A percentile compares a stretch with the other conserved stretches of the same genome.
Evolutionary conservation across 495 filamentous ascomycete genomes (phyloP).

Genomic region (Darksidea phi): DNA sequence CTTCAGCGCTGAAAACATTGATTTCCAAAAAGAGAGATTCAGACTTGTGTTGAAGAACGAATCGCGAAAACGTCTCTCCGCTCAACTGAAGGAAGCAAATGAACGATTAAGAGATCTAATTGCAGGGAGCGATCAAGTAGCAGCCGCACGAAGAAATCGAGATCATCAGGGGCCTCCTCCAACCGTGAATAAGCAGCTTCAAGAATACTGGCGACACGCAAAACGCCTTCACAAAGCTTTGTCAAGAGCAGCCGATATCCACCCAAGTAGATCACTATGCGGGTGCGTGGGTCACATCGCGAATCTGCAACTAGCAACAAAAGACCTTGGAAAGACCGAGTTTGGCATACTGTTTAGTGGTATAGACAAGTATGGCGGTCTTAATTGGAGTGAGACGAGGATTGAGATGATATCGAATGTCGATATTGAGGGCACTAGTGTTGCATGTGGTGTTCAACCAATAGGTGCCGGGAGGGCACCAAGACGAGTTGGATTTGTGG

Average conservation of each 20-base stretch:
- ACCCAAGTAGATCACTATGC: slow-evolving; percentile 6
- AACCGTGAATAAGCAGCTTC: slow-evolving; percentile 17
- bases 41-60: slow-evolving; percentile 41
- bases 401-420: slow-evolving; percentile 28
- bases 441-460: too few relatives aligned
- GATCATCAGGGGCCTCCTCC: neutral
- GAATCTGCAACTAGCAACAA: slow-evolving; percentile 14
- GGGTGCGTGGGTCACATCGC: slow-evolving; percentile 12
- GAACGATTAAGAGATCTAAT: slow-evolving; percentile 20
- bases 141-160: neutral
- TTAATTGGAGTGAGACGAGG: slow-evolving; percentile 35
- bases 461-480: too few relatives aligned
- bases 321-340: slow-evolving; percentile 28
- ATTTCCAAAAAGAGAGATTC: slow-evolving; percentile 39
- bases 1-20: slow-evolving; percentile 16
- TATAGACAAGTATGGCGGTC: slow-evolving; percentile 1
- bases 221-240: slow-evolving; percentile 19
- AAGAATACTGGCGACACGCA: slow-evolving; percentile 39
- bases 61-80: slow-evolving; percentile 38
- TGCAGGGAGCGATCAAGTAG: slow-evolving; percentile 20
- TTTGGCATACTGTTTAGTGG: slow-evolving; percentile 35
- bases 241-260: neutral
- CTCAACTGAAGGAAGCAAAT: slow-evolving; percentile 21
- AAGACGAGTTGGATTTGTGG: neutral
- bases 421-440: too few relatives aligned